Conservation (phyloP, 371 early-diverging fungal genomes). For the Capillidium rhysosporum region DNA sequence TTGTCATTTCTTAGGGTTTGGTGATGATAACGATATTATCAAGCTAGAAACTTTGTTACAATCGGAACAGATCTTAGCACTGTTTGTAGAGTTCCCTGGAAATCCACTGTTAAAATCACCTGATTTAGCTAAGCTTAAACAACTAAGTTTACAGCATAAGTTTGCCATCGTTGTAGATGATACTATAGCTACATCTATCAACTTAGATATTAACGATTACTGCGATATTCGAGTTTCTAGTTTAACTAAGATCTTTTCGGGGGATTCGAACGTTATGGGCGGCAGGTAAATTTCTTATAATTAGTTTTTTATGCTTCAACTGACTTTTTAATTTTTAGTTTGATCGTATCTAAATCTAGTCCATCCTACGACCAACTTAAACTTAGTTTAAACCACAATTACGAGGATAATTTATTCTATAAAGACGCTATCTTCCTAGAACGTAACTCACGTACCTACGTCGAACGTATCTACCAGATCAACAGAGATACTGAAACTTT, state of each 20-base stretch:
- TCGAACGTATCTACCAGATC: conserved; percentile 41
- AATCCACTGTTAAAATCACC: conserved; percentile 79
- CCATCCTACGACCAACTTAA: no score
- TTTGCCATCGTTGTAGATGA: conserved; percentile 81
- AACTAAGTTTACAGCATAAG: conserved; percentile 48
- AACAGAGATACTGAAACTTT: conserved; percentile 62
- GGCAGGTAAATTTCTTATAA: conserved; percentile 35
- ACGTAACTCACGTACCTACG: conserved; percentile 76
- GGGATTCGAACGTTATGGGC: conserved; percentile 92
- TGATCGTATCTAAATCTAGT: no score
- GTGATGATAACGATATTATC: conserved; percentile 49
- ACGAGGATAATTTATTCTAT: conserved; percentile 71
- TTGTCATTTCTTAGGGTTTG: conserved; percentile 66
- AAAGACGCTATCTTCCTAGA: conserved; percentile 89
- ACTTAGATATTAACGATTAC: conserved; percentile 48
- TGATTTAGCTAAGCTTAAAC: conserved; percentile 48
- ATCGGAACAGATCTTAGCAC: conserved; percentile 40
- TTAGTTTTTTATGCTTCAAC: no score
- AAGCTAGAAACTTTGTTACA: conserved; percentile 31
- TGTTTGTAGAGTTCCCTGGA: conserved; percentile 85
- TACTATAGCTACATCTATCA: conserved; percentile 82
- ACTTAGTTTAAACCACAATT: conserved; percentile 25
- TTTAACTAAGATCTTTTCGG: conserved; percentile 83
- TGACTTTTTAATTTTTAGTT: no score
- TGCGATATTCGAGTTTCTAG: conserved; percentile 83